phyloP scores from a whole-genome alignment of 495 filamentous ascomycete genomes.

The Penicillium coffeae region DNA sequence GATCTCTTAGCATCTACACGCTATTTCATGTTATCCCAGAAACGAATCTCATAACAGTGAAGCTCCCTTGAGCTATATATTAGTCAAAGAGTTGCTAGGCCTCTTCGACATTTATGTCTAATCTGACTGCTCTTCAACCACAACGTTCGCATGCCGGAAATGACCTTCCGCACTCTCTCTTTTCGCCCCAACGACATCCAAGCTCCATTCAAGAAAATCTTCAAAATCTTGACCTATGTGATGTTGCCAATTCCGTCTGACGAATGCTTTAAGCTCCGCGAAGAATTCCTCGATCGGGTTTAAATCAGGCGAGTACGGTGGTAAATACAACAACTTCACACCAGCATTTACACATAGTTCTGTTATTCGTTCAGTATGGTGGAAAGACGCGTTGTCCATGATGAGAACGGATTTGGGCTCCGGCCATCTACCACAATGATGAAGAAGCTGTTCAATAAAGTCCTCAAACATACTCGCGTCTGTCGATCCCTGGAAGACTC shows the following conservation, averaged over 20 bases:
- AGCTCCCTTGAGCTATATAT: too few relatives aligned
- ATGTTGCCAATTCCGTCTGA: constrained; percentile 8
- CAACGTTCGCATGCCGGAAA: constrained; percentile 26
- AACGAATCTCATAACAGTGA: too few relatives aligned
- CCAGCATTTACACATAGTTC: constrained; percentile 32
- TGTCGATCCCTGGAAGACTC: constrained; percentile 1
- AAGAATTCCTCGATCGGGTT: constrained; percentile 31
- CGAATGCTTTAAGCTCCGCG: constrained; percentile 23
- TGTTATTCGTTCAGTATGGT: neutral
- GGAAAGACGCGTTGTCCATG: too few relatives aligned
- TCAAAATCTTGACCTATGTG: constrained; percentile 33
- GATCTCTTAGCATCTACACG: too few relatives aligned
- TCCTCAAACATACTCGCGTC: neutral
- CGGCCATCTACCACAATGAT: neutral
- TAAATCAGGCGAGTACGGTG: constrained; percentile 21
- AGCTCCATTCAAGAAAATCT: constrained; percentile 23
- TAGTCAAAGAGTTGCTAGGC: too few relatives aligned
- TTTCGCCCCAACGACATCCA: constrained; percentile 19
- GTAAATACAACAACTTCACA: constrained; percentile 32
- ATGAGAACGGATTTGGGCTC: constrained; percentile 2
- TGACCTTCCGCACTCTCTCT: constrained; percentile 19
- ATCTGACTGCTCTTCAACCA: too few relatives aligned
- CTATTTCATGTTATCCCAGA: too few relatives aligned
- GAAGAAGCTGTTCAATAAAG: constrained; percentile 3
- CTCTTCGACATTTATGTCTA: too few relatives aligned